Percentiles rank a stretch among this genome's conserved stretches.
phyloP scores from a whole-genome alignment of 768 basidiomycete genomes.

The Leccinum rimulosum region DNA sequence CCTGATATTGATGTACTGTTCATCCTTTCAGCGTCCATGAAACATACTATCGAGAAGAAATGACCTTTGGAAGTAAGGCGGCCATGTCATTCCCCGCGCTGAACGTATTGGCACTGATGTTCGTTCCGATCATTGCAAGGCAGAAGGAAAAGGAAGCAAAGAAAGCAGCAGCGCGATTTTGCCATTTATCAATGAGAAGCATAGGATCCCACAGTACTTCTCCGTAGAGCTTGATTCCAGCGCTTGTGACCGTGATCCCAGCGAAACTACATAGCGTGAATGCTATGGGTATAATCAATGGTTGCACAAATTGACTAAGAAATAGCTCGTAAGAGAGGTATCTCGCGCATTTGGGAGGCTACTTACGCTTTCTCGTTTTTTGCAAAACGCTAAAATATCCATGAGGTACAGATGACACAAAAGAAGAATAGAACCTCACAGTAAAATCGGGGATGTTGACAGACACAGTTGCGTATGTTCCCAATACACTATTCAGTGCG shows the following conservation, averaged over 20 bases:
- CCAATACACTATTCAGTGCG: conserved; percentile 74
- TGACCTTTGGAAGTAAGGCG: conserved; percentile 59
- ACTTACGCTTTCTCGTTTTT: conserved; percentile 61
- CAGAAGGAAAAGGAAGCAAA: conserved; percentile 74
- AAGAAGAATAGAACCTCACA: conserved; percentile 21
- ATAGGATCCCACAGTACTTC: conserved; percentile 73
- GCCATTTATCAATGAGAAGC: conserved; percentile 73
- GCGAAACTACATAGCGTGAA: conserved; percentile 78
- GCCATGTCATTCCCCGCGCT: conserved; percentile 84
- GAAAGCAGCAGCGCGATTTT: conserved; percentile 83
- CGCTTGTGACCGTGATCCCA: conserved; percentile 78
- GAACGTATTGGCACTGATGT: conserved; percentile 77
- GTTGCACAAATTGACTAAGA: conserved; percentile 66
- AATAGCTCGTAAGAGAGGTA: conserved; percentile 1
- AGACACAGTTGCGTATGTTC: conserved; percentile 67
- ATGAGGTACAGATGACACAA: background rate
- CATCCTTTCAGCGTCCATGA: conserved; percentile 2
- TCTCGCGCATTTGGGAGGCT: background rate
- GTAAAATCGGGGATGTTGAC: conserved; percentile 90
- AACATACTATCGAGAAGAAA: background rate
- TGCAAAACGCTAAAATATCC: conserved; percentile 59
- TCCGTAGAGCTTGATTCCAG: conserved; percentile 71
- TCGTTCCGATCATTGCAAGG: conserved; percentile 67
- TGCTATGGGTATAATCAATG: conserved; percentile 72
- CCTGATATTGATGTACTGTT: conserved; percentile 30